Conservation (phyloP, 176 grass and related monocot species). For the Triticum timopheevii region DNA sequence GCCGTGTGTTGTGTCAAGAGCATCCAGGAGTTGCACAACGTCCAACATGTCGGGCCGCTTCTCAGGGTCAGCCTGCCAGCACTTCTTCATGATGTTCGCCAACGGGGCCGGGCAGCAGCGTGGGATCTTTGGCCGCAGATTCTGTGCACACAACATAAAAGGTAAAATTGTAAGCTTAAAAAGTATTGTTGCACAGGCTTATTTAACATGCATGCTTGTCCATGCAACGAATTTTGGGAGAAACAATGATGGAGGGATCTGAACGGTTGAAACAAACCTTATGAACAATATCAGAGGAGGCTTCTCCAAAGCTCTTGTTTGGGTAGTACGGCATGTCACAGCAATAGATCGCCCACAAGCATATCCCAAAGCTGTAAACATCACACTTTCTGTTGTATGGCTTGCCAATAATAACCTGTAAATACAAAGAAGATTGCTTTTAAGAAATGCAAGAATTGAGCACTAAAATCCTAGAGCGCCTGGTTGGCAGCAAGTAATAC, state of each 20-base stretch:
- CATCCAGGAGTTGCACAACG: constrained; percentile 62
- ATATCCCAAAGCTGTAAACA: constrained; percentile 69
- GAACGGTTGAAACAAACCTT: background rate
- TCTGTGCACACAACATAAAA: constrained; percentile 16
- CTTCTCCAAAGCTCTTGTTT: constrained; percentile 62
- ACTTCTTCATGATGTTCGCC: constrained; percentile 71
- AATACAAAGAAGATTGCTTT: background rate
- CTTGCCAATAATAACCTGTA: constrained; percentile 70
- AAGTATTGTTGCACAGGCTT: background rate
- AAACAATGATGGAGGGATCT: background rate
- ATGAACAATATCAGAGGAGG: constrained; percentile 42
- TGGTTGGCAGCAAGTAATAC: constrained; percentile 1
- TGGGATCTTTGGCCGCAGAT: constrained; percentile 63
- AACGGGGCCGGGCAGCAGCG: constrained; percentile 60
- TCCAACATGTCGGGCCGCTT: constrained; percentile 79
- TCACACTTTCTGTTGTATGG: constrained; percentile 75
- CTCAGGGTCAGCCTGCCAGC: constrained; percentile 63
- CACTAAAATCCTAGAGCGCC: background rate
- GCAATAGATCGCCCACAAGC: constrained; percentile 70
- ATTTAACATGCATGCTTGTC: background rate
- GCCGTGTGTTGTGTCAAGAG: constrained; percentile 47
- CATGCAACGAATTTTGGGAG: background rate
- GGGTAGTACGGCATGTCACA: constrained; percentile 88
- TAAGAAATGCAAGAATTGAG: background rate
- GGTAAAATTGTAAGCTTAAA: background rate